Evolutionary conservation across 2,329 filamentous ascomycete genomes (phyloP), one percentile per base, ranked within the genome.

Genomic region (Harringtonia lauricola): DNA sequence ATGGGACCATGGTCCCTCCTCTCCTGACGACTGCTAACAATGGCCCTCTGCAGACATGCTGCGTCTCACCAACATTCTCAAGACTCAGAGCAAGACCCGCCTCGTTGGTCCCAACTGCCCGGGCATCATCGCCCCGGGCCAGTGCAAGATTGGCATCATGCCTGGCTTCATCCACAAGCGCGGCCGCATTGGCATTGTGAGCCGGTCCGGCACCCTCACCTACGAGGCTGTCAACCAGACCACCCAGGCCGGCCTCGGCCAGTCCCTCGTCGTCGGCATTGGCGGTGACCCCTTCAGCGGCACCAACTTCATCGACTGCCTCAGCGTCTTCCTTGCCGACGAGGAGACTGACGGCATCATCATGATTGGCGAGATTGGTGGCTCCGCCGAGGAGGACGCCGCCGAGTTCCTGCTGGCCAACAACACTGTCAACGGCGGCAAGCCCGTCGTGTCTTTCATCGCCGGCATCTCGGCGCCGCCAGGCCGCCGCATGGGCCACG

Each of bases 141-240:
- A 94, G 79, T 98, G 92, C 81, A 98, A 98, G 76, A 96, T 98
- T 62, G 92, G 92, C 63, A 98, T 98, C 72, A 96, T 98, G 92
- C 87, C 92, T 53, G 92, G 92, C 59, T 95, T 96, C 77, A 96
- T 98, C 72, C 92, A 98, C 81, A 96, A 96, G 80, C 87, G 89
- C 67, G 92, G 92, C 58, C 89, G 92, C 65, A 89, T 98, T 63
- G 92, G 92, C 62, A 96, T 98, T 66, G 92, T 98, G 67, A 95
- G 89, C 57, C 86, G 92, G 59, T 96, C 92, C 61, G 92, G 92
- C 60, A 98, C 92, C 55, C 81, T 98, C 52, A 98, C 92, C 61
- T 98, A 98, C 74, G 92, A 98, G 74, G 92, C 92, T 62, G 92
- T 98, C 70, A 96, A 96, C 79, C 92, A 98, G 73, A 98, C 92